A percentile compares a stretch with the other conserved stretches of the same genome.
Conservation (phyloP, 441 rosid species). For the Hura crepitans region DNA sequence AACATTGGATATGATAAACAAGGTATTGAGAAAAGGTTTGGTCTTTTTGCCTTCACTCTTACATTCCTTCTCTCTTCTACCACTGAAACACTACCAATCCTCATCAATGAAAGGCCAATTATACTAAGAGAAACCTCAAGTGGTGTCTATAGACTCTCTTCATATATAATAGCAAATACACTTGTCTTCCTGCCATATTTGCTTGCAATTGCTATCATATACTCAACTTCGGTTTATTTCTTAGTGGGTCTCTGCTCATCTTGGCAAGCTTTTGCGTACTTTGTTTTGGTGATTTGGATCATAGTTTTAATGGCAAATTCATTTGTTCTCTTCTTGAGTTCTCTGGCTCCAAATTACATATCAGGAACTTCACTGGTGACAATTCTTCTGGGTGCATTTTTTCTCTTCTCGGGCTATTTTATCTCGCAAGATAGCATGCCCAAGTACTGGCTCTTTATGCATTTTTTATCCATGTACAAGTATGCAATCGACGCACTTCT, state of each 20-base stretch:
- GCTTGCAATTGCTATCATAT: constrained; percentile 54
- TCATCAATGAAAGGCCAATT: constrained; percentile 81
- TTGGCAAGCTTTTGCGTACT: constrained; percentile 73
- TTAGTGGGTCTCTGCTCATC: constrained; percentile 73
- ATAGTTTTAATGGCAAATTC: constrained; percentile 77
- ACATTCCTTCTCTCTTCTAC: constrained; percentile 88
- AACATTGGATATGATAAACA: constrained; percentile 57
- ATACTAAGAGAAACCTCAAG: constrained; percentile 71
- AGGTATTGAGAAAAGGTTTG: constrained; percentile 71
- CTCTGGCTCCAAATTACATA: constrained; percentile 81
- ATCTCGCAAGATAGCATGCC: constrained; percentile 70
- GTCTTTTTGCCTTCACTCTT: constrained; percentile 88
- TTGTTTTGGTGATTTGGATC: constrained; percentile 71
- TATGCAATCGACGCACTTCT: constrained; percentile 79
- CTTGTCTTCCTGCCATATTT: constrained; percentile 78
- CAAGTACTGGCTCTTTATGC: constrained; percentile 87
- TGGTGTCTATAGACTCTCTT: constrained; percentile 74
- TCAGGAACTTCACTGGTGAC: constrained; percentile 76
- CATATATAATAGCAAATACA: constrained; percentile 71
- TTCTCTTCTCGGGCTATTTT: constrained; percentile 91
- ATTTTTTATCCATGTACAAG: constrained; percentile 82
- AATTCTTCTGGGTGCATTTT: constrained; percentile 62
- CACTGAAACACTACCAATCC: constrained; percentile 83
- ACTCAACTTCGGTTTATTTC: constrained; percentile 67
- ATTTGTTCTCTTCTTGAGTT: constrained; percentile 75